A percentile compares a stretch with the other conserved stretches of the same genome.
phyloP scores from a whole-genome alignment of 495 filamentous ascomycete species.

The Aspergillus nidulans region DNA sequence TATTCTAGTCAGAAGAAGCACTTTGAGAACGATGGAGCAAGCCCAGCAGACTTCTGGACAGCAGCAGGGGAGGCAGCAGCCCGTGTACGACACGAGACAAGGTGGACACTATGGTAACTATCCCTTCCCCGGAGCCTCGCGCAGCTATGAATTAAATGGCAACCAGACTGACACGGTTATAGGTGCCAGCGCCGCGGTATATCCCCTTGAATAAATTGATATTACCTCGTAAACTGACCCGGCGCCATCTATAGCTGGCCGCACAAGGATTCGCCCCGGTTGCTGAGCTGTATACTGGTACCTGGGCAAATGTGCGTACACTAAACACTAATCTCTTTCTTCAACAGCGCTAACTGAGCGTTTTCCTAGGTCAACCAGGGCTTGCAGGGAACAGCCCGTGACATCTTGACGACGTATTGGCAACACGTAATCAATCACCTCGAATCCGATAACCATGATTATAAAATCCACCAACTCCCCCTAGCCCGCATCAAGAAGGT shows the following conservation, averaged over 20 bases:
- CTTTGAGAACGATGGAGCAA: constrained; percentile 49
- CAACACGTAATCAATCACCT: constrained; percentile 94
- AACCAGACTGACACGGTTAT: constrained; percentile 14
- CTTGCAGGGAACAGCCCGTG: constrained; percentile 85
- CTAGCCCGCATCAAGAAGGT: constrained; percentile 98
- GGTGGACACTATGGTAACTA: constrained; percentile 82
- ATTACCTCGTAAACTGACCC: constrained; percentile 11
- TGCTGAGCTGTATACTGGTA: constrained; percentile 82
- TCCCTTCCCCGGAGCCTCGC: neutral
- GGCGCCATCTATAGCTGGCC: constrained; percentile 49
- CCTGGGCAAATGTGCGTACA: constrained; percentile 83
- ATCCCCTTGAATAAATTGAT: constrained; percentile 24
- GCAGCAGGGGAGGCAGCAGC: constrained; percentile 55
- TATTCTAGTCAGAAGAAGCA: neutral
- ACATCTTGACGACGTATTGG: constrained; percentile 98
- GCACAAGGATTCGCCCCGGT: constrained; percentile 76
- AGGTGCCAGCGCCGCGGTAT: constrained; percentile 81
- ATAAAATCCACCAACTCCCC: constrained; percentile 94
- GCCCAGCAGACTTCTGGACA: constrained; percentile 48
- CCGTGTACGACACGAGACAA: constrained; percentile 72
- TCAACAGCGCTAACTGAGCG: constrained; percentile 13
- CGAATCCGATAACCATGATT: constrained; percentile 92
- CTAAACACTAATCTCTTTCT: constrained; percentile 1
- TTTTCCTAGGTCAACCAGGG: constrained; percentile 80
- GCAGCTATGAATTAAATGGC: neutral